Evolutionary conservation across 768 basidiomycete species (phyloP), one percentile per base, ranked within the genome.

Genomic region (Plicaturopsis crispa): DNA sequence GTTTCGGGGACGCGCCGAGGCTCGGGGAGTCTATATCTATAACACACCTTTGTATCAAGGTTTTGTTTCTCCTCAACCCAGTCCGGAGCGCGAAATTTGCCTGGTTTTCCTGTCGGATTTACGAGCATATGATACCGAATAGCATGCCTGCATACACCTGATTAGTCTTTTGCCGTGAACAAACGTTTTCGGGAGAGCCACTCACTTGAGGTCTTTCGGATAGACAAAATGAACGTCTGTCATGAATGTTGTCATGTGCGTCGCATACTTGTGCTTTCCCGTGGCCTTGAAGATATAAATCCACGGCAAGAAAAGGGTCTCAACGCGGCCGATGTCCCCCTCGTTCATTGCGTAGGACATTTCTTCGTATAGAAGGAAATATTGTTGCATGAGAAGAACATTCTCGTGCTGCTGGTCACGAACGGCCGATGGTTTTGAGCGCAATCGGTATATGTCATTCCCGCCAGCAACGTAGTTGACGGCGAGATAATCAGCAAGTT

Each of bases 11-110:
- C n/a, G n/a, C n/a, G n/a, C n/a, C n/a, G n/a, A n/a, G n/a, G n/a
- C n/a, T n/a, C n/a, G n/a, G n/a, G n/a, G n/a, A n/a, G n/a, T n/a
- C n/a, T n/a, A n/a, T n/a, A n/a, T n/a, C n/a, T n/a, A n/a, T n/a
- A 24, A 13, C 53, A 41, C 14, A 65, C 66, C 50, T 69, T 72
- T 4, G 54, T 66, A n/a, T 58, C 66, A 1, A 69, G 52, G 40
- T 71, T 70, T 21, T 67, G 60, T 2, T 60, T 49, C 40, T 73
- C 66, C 1, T 65, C 47, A 6, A 57, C 36, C 66, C 66, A 70
- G 35, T 70, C 67, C 2, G 67, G 47, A 0, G 50, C 56, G 1
- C 54, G 44, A 24, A 59, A 72, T 0, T 43, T 41, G 3, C 51
- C 48, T 6, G 40, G 34, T 23, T 53, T 50, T 0, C 67, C 65